phyloP scores from a whole-genome alignment of 257 asterid genomes.

The Lavandula angustifolia region DNA sequence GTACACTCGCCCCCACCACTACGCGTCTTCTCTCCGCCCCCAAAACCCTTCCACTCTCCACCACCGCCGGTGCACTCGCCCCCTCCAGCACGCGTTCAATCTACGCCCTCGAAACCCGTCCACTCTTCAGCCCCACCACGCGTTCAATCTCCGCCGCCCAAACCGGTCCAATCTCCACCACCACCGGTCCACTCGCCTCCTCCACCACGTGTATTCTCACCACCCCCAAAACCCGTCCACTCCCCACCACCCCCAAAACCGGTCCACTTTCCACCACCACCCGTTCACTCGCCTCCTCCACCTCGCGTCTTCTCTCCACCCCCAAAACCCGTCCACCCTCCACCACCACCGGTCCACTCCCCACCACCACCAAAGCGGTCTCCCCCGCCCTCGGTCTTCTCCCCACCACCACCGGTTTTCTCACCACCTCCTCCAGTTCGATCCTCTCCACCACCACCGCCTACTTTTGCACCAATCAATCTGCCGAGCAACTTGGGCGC shows the following conservation, averaged over 20 bases:
- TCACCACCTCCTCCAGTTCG: slow-evolving; percentile 31
- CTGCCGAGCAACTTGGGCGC: slow-evolving; percentile 40
- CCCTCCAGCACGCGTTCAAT: slow-evolving; percentile 26
- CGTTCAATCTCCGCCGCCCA: not conserved
- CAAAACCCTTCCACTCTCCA: not conserved
- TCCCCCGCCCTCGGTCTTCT: not conserved
- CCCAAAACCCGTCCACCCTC: not conserved
- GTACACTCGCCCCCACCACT: slow-evolving; percentile 19
- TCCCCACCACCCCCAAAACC: slow-evolving; percentile 24
- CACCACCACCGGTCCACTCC: not conserved
- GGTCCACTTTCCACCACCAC: not conserved
- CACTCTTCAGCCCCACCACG: slow-evolving; percentile 30
- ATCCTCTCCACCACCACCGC: slow-evolving; percentile 14
- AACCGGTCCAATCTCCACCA: not conserved
- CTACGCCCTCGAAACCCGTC: slow-evolving; percentile 19
- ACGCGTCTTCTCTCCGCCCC: slow-evolving; percentile 16
- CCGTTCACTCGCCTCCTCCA: slow-evolving; percentile 4
- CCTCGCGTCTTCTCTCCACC: slow-evolving; percentile 20
- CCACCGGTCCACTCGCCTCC: slow-evolving; percentile 12
- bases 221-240: slow-evolving; percentile 11
- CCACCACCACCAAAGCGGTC: slow-evolving; percentile 30
- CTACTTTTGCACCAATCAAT: slow-evolving; percentile 27
- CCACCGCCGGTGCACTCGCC: slow-evolving; percentile 1
- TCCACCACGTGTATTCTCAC: slow-evolving; percentile 22
- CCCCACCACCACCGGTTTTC: not conserved